Conservation (phyloP, 768 basidiomycete species). For the Tylopilus cervinicoccineus region DNA sequence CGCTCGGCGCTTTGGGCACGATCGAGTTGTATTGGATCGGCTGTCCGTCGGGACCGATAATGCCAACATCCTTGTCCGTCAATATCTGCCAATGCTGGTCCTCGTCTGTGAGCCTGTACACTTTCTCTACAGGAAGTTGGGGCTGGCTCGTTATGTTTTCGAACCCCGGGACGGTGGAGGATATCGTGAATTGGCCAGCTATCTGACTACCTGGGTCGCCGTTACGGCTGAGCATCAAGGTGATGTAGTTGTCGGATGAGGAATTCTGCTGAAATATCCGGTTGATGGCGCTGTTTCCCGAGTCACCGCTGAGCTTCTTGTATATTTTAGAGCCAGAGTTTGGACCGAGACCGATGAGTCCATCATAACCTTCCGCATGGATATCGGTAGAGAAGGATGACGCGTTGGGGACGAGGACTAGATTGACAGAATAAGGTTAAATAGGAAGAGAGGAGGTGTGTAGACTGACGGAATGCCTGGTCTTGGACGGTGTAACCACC, state of each 20-base stretch:
- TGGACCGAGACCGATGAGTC: slow-evolving; percentile 76
- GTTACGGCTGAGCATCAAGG: slow-evolving; percentile 60
- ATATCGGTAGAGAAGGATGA: slow-evolving; percentile 62
- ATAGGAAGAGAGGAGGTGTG: background rate
- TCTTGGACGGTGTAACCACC: slow-evolving; percentile 54
- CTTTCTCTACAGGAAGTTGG: slow-evolving; percentile 61
- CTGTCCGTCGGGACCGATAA: slow-evolving; percentile 75
- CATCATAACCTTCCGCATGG: slow-evolving; percentile 58
- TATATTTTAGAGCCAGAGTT: slow-evolving; percentile 64
- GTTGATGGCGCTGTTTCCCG: slow-evolving; percentile 58
- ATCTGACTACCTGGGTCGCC: slow-evolving; percentile 45
- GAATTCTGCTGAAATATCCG: slow-evolving; percentile 61
- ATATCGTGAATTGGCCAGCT: slow-evolving; percentile 66
- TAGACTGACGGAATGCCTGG: slow-evolving; percentile 62
- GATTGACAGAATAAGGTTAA: background rate
- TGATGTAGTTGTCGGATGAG: slow-evolving; percentile 57
- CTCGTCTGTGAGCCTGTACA: slow-evolving; percentile 52
- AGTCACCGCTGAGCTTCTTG: slow-evolving; percentile 44
- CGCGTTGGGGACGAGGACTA: slow-evolving; percentile 63
- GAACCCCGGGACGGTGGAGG: slow-evolving; percentile 58
- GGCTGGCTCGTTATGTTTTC: slow-evolving; percentile 60
- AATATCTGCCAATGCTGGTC: slow-evolving; percentile 83
- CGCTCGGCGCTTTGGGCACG: slow-evolving; percentile 61
- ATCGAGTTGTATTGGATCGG: slow-evolving; percentile 59
- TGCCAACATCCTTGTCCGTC: slow-evolving; percentile 59